A percentile compares a stretch with the other conserved stretches of the same genome.
Evolutionary conservation across 768 basidiomycete species (phyloP).

Genomic region (Boletus vinaceobasis): DNA sequence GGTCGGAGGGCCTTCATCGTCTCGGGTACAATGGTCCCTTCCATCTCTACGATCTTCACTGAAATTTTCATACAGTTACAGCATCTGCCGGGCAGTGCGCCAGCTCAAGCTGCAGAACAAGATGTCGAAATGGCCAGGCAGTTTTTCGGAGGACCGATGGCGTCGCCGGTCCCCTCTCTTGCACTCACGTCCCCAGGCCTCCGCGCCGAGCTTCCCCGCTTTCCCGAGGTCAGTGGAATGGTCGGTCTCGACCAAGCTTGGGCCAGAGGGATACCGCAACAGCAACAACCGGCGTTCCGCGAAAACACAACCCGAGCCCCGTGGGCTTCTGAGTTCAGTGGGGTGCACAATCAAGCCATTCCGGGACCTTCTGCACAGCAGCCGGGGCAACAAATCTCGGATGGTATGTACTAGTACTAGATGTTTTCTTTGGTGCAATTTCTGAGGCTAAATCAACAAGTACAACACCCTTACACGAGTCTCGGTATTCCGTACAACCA

Average conservation of each 20-base stretch:
- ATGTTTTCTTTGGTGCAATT: background rate
- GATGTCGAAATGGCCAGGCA: constrained; percentile 75
- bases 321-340: constrained; percentile 60
- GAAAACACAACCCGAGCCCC: constrained; percentile 31
- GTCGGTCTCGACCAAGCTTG: constrained; percentile 50
- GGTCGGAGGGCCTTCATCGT: constrained; percentile 67
- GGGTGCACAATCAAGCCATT: constrained; percentile 22
- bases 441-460: constrained; percentile 16
- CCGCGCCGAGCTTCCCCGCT: constrained; percentile 31
- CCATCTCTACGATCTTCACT: background rate
- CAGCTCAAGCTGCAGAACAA: constrained; percentile 50
- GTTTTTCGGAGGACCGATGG: constrained; percentile 59
- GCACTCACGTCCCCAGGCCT: constrained; percentile 30
- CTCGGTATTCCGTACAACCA: constrained; percentile 35
- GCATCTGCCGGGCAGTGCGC: constrained; percentile 62
- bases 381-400: constrained; percentile 20
- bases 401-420: constrained; percentile 13
- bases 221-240: constrained; percentile 21
- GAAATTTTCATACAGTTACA: constrained; percentile 51
- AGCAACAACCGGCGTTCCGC: constrained; percentile 37
- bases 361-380: constrained; percentile 34
- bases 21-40: constrained; percentile 45
- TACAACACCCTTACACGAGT: constrained; percentile 39
- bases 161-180: constrained; percentile 34
- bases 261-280: constrained; percentile 48